Percentiles rank a stretch among this genome's conserved stretches.
These are phyloP conservation scores for Cladophialophora carrionii DNA, from an alignment of 2,329 filamentous ascomycete genomes.

Conservation along the genomic window DNA sequence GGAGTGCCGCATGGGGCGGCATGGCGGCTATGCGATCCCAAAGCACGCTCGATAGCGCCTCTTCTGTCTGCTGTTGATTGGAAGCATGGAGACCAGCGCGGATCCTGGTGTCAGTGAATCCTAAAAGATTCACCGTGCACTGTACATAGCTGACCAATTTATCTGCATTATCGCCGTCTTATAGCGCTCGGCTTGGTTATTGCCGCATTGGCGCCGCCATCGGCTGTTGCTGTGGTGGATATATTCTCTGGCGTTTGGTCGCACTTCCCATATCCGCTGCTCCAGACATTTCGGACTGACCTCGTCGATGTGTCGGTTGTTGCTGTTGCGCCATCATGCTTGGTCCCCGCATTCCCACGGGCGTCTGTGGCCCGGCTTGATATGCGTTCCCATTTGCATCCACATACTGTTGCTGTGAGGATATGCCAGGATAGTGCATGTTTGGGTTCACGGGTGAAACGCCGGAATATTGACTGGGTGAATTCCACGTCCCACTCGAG, in stretches of 20 bases:
- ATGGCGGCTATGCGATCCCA: neutral
- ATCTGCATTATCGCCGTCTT: neutral
- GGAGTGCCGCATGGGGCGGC: neutral
- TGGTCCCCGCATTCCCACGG: slow-evolving; percentile 27
- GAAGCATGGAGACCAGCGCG: too few relatives aligned
- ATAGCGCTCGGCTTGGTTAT: slow-evolving; percentile 9
- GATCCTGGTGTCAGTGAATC: neutral
- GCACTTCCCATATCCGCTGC: slow-evolving; percentile 30
- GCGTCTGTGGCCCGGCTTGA: slow-evolving; percentile 29
- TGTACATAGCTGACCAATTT: neutral
- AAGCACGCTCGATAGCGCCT: neutral
- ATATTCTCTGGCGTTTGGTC: slow-evolving; percentile 33
- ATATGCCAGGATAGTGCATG: slow-evolving; percentile 38
- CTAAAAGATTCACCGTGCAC: neutral
- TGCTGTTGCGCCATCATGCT: slow-evolving; percentile 25
- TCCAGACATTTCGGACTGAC: slow-evolving; percentile 32
- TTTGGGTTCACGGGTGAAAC: slow-evolving; percentile 60
- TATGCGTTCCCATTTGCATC: slow-evolving; percentile 30
- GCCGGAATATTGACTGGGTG: slow-evolving; percentile 61
- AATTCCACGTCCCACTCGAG: slow-evolving; percentile 65
- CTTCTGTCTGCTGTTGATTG: neutral
- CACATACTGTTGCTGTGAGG: slow-evolving; percentile 22
- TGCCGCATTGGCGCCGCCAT: slow-evolving; percentile 35
- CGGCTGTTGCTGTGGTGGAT: slow-evolving; percentile 30
- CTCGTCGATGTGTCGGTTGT: slow-evolving; percentile 23